Percentiles rank a stretch among this genome's conserved stretches.
Evolutionary conservation across 331 rosid genomes (phyloP).

Genomic region (Spiraea crenata): DNA sequence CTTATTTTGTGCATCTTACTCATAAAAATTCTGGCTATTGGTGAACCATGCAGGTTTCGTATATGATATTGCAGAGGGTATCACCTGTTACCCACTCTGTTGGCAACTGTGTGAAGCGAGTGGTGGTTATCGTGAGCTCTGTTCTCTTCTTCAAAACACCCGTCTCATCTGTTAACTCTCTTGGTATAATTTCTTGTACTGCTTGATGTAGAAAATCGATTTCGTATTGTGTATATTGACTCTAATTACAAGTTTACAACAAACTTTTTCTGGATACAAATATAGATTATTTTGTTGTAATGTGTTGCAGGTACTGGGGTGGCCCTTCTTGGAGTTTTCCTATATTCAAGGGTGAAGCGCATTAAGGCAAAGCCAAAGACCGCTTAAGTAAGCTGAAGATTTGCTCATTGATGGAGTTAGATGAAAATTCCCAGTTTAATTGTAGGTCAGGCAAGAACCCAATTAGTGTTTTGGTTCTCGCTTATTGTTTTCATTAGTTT

Average conservation of each 20-base stretch:
- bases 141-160: conserved; percentile 89
- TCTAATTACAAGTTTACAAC: background rate
- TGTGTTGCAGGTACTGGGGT: conserved; percentile 70
- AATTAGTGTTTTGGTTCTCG: background rate
- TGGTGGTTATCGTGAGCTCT: conserved; percentile 93
- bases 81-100: conserved; percentile 97
- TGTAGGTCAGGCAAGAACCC: conserved; percentile 14
- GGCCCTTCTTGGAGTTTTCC: conserved; percentile 90
- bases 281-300: conserved; percentile 4
- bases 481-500: background rate
- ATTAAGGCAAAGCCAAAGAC: conserved; percentile 79
- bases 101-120: conserved; percentile 89
- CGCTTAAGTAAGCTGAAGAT: conserved; percentile 33
- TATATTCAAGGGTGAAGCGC: conserved; percentile 81
- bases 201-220: conserved; percentile 10
- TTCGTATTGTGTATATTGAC: background rate
- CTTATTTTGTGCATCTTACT: background rate
- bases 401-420: conserved; percentile 30
- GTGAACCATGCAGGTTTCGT: conserved; percentile 71
- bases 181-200: conserved; percentile 49
- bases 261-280: background rate
- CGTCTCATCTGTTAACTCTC: conserved; percentile 70
- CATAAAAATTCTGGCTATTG: conserved; percentile 21
- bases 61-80: conserved; percentile 90
- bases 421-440: conserved; percentile 2